Conservation (phyloP, 371 early-diverging fungal species). For the Mucor racemosus region DNA sequence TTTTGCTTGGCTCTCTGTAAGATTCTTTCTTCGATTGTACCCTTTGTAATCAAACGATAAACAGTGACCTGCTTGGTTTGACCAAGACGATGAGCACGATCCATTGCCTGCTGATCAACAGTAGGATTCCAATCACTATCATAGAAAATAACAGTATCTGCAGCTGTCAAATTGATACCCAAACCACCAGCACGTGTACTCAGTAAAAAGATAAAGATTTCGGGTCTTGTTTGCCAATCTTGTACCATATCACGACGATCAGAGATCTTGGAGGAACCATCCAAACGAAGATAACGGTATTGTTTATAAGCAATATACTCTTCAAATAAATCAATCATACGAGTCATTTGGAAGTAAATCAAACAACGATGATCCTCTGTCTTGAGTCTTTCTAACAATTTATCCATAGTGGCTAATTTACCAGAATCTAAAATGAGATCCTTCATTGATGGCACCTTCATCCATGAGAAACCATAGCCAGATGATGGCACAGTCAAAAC, state of each 20-base stretch:
- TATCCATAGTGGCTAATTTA: conserved; percentile 91
- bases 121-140: conserved; percentile 99
- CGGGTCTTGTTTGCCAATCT: conserved; percentile 90
- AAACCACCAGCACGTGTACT: conserved; percentile 99
- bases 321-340: conserved; percentile 97
- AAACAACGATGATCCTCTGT: conserved; percentile 93
- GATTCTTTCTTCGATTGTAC: conserved; percentile 93
- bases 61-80: conserved; percentile 97
- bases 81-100: conserved; percentile 97
- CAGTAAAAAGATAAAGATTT: conserved; percentile 96
- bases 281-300: conserved; percentile 93
- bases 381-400: conserved; percentile 86
- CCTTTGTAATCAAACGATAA: conserved; percentile 88
- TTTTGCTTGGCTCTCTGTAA: conserved; percentile 92
- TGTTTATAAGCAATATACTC: conserved; percentile 90
- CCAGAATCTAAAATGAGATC: conserved; percentile 93
- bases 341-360: conserved; percentile 99
- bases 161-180: conserved; percentile 99
- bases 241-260: conserved; percentile 93
- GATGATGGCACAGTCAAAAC: conserved; percentile 43
- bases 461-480: conserved; percentile 48
- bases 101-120: conserved; percentile 98
- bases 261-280: conserved; percentile 93
- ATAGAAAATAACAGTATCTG: conserved; percentile 99
- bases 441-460: conserved; percentile 65